Percentiles rank a stretch among this genome's conserved stretches.
Conservation (phyloP, 257 asterid species). For the Cordia subcordata region DNA sequence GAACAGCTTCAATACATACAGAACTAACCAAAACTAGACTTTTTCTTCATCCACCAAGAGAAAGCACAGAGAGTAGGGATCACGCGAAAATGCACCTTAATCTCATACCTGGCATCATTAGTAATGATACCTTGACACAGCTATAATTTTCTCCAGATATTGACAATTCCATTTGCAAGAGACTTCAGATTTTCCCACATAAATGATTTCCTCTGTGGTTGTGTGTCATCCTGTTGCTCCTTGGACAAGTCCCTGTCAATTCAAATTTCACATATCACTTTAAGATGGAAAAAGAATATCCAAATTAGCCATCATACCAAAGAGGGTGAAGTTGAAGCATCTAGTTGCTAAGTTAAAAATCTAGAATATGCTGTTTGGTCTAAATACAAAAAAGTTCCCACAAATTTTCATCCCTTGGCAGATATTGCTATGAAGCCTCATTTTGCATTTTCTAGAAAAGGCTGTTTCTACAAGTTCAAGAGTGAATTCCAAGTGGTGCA, state of each 20-base stretch:
- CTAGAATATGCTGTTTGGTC: too few species aligned
- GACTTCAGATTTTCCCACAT: slow-evolving; percentile 74
- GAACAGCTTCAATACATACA: neutral
- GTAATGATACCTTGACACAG: neutral
- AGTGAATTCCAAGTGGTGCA: too few species aligned
- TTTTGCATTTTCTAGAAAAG: too few species aligned
- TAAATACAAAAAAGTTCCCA: too few species aligned
- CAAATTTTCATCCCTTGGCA: too few species aligned
- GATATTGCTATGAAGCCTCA: too few species aligned
- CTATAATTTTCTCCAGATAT: slow-evolving; percentile 52
- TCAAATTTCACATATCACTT: slow-evolving; percentile 2
- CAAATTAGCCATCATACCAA: neutral
- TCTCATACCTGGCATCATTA: neutral
- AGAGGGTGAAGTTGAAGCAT: slow-evolving; percentile 6
- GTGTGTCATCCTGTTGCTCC: slow-evolving; percentile 30
- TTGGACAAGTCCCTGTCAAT: slow-evolving; percentile 33
- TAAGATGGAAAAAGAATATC: slow-evolving; percentile 2
- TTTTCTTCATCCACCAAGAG: neutral
- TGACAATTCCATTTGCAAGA: slow-evolving; percentile 61
- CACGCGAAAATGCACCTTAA: neutral
- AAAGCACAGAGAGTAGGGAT: neutral
- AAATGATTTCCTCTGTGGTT: slow-evolving; percentile 36
- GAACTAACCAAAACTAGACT: neutral
- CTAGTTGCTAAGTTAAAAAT: neutral
- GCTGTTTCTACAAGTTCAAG: too few species aligned